Conservation (phyloP, 257 asterid species). For the Penstemon eatonii region DNA sequence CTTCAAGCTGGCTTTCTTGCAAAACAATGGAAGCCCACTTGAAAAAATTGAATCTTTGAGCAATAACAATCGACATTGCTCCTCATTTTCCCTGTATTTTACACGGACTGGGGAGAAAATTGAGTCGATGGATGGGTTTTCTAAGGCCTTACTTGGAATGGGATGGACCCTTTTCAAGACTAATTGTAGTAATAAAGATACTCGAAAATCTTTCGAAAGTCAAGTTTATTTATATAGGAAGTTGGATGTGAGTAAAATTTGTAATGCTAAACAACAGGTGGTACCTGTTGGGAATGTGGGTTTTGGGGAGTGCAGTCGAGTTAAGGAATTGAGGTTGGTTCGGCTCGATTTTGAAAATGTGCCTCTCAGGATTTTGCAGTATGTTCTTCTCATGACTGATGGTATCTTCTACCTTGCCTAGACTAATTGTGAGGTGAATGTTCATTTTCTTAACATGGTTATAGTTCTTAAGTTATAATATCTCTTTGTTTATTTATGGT, state of each 20-base stretch:
- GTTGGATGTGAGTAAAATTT: slow-evolving; percentile 36
- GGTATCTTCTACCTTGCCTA: slow-evolving; percentile 58
- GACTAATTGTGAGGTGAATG: slow-evolving; percentile 34
- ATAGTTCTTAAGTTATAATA: slow-evolving; percentile 1
- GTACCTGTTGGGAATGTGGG: slow-evolving; percentile 27
- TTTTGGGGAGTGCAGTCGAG: slow-evolving; percentile 44
- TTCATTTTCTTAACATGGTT: background rate
- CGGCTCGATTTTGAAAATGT: slow-evolving; percentile 50
- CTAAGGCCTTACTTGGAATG: slow-evolving; percentile 55
- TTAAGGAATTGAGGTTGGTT: slow-evolving; percentile 61
- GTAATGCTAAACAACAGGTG: slow-evolving; percentile 11
- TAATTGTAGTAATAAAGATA: slow-evolving; percentile 17
- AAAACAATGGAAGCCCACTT: slow-evolving; percentile 30
- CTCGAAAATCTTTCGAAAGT: slow-evolving; percentile 24
- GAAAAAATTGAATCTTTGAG: slow-evolving; percentile 43
- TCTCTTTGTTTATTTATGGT: slow-evolving; percentile 7
- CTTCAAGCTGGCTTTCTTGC: slow-evolving; percentile 62
- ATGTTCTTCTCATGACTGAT: slow-evolving; percentile 67
- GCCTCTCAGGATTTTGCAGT: slow-evolving; percentile 70
- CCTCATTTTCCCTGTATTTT: slow-evolving; percentile 38
- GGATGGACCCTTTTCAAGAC: slow-evolving; percentile 68
- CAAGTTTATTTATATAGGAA: slow-evolving; percentile 48
- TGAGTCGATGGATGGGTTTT: slow-evolving; percentile 52
- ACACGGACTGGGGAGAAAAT: slow-evolving; percentile 40
- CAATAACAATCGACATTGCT: slow-evolving; percentile 52